Conservation (phyloP, 257 asterid species). For the Forsythia suspensa region DNA sequence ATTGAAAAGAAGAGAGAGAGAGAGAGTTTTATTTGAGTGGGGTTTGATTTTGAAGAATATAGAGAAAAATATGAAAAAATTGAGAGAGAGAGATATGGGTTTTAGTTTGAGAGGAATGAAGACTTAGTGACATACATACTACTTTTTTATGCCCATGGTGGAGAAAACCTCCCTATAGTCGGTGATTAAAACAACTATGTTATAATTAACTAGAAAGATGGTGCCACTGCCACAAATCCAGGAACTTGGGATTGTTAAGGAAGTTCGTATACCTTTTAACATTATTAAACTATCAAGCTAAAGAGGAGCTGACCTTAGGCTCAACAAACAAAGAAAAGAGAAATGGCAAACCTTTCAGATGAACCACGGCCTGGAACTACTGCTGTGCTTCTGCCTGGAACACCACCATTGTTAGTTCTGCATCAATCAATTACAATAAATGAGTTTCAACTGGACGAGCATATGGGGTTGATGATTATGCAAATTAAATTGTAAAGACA, state of each 20-base stretch:
- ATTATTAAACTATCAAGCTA: slow-evolving; percentile 5
- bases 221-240: neutral
- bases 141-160: too few relatives aligned
- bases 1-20: too few relatives aligned
- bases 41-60: too few relatives aligned
- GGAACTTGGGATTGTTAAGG: slow-evolving; percentile 14
- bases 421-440: slow-evolving; percentile 24
- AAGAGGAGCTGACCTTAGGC: slow-evolving; percentile 7
- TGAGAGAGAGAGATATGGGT: too few relatives aligned
- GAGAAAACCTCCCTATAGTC: too few relatives aligned
- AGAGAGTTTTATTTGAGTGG: too few relatives aligned
- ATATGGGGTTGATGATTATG: neutral
- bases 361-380: slow-evolving; percentile 50
- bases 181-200: neutral
- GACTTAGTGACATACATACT: too few relatives aligned
- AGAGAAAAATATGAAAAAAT: too few relatives aligned
- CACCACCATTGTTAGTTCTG: slow-evolving; percentile 61
- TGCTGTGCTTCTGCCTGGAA: slow-evolving; percentile 57
- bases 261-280: neutral
- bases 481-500: slow-evolving; percentile 5
- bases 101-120: too few relatives aligned
- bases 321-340: slow-evolving; percentile 22
- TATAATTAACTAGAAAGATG: slow-evolving; percentile 11
- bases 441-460: slow-evolving; percentile 15
- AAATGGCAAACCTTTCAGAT: slow-evolving; percentile 65